Evolutionary conservation across 129 eudicot genomes (phyloP), one percentile per base, ranked within the genome.

Genomic region (Tagetes patula): DNA sequence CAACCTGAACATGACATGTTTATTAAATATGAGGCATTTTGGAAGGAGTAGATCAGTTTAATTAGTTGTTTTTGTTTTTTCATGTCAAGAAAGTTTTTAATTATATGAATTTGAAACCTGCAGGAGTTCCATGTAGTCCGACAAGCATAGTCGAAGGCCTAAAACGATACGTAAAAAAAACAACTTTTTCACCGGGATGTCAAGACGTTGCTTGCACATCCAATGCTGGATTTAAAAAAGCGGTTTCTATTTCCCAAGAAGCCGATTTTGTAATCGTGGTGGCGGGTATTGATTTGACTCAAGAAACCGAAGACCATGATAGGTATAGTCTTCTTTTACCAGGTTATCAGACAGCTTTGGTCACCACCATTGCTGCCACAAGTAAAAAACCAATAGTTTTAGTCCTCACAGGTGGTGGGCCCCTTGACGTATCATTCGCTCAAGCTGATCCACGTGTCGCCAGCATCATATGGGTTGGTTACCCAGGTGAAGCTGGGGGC

Each of bases 401-500:
- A 73, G 91, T 91, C 39, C 87, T 95, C 69, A 86, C 89, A 45
- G 96, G 97, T 58, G 99, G 99, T 13, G 97, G 96, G 46, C 96
- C 99, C 34, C 53, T 91, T 69, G 99, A 95, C 56, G 83, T 95
- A 14, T 90, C 99, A 3, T 88, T 95, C 50, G 96, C 96, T 67
- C 79, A 85, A 45, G 75, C 43, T 31, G 83, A 91, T 74, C 86
- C 89, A 12, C 65, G 80, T 6, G 84, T 95, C 27, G 88, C 85
- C 1, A 82, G 94, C 86, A 88, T 91, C 67, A 76, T 95, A 11
- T 95, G 99, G 99, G 85, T 88, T 13, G 99, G 97, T 41, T 95
- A 95, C 74, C 99, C 99, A 1, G 99, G 96, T 65, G 99, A 95
- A 80, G 89, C 91, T 37, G 99, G 97, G 49, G 95, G 88, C 14